Evolutionary conservation across 2,329 filamentous ascomycete genomes (phyloP).

Genomic region (Colletotrichum spaethianum): DNA sequence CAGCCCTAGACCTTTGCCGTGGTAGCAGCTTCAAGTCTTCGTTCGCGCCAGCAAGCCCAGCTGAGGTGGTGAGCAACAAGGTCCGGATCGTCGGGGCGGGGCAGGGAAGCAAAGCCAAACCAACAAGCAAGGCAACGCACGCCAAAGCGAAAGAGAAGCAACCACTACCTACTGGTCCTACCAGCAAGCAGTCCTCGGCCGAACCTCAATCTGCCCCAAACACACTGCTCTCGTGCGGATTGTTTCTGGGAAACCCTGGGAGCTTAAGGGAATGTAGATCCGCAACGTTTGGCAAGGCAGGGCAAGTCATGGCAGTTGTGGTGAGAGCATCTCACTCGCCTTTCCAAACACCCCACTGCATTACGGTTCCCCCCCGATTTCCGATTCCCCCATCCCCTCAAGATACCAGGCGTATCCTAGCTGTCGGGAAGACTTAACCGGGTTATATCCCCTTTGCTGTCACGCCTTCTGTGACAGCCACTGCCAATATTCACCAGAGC

Average conservation of each 20-base stretch:
- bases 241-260: background rate
- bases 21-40: background rate
- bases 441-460: conserved; percentile 16
- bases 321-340: background rate
- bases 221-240: background rate
- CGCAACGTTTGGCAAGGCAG: background rate
- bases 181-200: background rate
- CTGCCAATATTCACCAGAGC: background rate
- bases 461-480: conserved; percentile 25
- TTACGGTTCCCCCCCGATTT: conserved; percentile 8
- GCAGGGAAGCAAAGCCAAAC: conserved; percentile 2
- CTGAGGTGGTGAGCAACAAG: background rate
- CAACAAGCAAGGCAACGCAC: background rate
- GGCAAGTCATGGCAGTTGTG: conserved; percentile 8
- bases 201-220: background rate
- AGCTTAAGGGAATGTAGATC: background rate
- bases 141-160: background rate
- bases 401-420: conserved; percentile 19
- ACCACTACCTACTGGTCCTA: no score
- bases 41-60: background rate
- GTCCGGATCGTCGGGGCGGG: background rate
- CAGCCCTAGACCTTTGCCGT: background rate
- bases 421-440: background rate
- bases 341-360: background rate
- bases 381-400: conserved; percentile 5